phyloP scores from a whole-genome alignment of 1,284 basidiomycete genomes.

The Mycena citricolor region DNA sequence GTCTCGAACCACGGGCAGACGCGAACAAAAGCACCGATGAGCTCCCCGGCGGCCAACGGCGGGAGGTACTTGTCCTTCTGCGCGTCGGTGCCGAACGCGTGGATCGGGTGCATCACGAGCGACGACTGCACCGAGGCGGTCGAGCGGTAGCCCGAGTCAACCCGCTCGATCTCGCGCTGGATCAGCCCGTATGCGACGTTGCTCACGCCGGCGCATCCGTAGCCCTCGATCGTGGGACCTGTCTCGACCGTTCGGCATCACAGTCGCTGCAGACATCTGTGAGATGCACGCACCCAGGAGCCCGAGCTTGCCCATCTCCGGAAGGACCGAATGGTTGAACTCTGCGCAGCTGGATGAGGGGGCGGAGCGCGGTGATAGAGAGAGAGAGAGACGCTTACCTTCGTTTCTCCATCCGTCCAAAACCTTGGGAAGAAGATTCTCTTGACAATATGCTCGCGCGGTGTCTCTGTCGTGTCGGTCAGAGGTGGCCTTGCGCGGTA shows the following conservation, averaged over 20 bases:
- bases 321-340: slow-evolving; percentile 78
- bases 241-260: too few relatives aligned
- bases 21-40: slow-evolving; percentile 91
- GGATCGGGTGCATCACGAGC: slow-evolving; percentile 97
- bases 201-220: slow-evolving; percentile 93
- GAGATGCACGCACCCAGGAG: too few relatives aligned
- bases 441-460: slow-evolving; percentile 86
- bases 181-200: slow-evolving; percentile 93
- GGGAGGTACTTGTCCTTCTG: slow-evolving; percentile 94
- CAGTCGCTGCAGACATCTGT: too few relatives aligned
- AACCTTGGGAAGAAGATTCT: slow-evolving; percentile 82
- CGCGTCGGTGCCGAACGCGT: slow-evolving; percentile 86
- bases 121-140: slow-evolving; percentile 97
- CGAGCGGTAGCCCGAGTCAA: slow-evolving; percentile 95
- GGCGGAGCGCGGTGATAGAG: too few relatives aligned
- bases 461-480: slow-evolving; percentile 72
- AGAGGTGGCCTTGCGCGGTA: slow-evolving; percentile 10
- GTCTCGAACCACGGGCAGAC: neutral
- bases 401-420: slow-evolving; percentile 87
- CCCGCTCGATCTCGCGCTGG: slow-evolving; percentile 91
- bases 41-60: slow-evolving; percentile 77
- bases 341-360: slow-evolving; percentile 56
- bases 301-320: slow-evolving; percentile 92
- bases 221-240: slow-evolving; percentile 89
- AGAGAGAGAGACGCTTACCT: slow-evolving; percentile 43